Evolutionary conservation across 768 basidiomycete genomes (phyloP), one percentile per base, ranked within the genome.

Genomic region (Boletus subcaerulescens): DNA sequence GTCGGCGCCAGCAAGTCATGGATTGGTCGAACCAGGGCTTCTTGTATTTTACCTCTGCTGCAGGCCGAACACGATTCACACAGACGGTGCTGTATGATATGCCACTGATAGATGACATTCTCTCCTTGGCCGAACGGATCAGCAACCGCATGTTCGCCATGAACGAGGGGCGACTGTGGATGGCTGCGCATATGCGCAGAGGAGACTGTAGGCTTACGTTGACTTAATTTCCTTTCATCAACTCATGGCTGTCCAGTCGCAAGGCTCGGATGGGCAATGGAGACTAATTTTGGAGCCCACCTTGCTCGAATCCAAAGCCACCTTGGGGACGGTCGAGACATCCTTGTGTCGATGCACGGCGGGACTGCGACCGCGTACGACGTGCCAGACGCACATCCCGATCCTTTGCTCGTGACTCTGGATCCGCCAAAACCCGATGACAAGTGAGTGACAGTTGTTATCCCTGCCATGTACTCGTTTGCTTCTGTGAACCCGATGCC

Each of bases 121-220:
- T 68, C 5, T 55, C 61, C 2, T 62, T 77, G 43, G 73, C 72
- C 4, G 65, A 66, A 20, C 52, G 52, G 12, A 54, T 77, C 18
- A 65, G 57, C 3, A 18, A 60, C 5, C 74, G 73, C n/a, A 73
- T 77, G 71, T 53, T 50, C 3, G 49, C 60, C 14, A 9, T 60
- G 18, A 66, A 48, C 14, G 59, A 43, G 1, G 75, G 74, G 12
- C 67, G 75, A 10, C 57, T 71, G 17, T 77, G 76, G 77, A 74
- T 77, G 73, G 72, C 72, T 44, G 74, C 71, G 10, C 76, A 77
- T 32, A 77, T 77, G 77, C 75, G 76, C 33, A 66, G 76, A 46
- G 77, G 77, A 1, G 76, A 77, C 45, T 77, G 75, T 77, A 47
- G 63, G 74, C 41, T n/a, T 43, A 8, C 12, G 4, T 39, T 14